Conservation (phyloP, 306 rosid species). For the Cicer judaicum region DNA sequence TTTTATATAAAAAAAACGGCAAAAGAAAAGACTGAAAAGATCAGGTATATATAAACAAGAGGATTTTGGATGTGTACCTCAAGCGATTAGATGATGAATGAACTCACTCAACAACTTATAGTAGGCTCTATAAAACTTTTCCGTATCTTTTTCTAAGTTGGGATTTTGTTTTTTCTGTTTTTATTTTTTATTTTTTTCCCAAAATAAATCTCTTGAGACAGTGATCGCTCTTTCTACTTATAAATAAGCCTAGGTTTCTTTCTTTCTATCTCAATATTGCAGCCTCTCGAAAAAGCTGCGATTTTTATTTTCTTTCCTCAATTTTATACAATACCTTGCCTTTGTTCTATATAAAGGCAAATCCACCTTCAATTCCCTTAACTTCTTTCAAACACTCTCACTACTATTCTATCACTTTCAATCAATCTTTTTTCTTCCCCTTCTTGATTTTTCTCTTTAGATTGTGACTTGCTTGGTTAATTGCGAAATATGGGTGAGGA, state of each 20-base stretch:
- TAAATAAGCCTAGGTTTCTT: conserved; percentile 17
- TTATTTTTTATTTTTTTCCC: background rate
- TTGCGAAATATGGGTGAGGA: conserved; percentile 38
- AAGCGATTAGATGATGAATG: conserved; percentile 46
- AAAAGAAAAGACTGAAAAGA: conserved; percentile 39
- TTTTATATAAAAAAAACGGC: background rate
- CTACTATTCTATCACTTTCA: background rate
- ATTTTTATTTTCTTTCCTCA: conserved; percentile 20
- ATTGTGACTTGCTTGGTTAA: background rate
- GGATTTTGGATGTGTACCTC: conserved; percentile 44
- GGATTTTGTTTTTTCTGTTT: background rate
- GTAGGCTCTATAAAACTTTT: background rate
- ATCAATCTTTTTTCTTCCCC: background rate
- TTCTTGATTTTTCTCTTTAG: background rate
- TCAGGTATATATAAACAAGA: conserved; percentile 52
- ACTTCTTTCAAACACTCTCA: background rate
- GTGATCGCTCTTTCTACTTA: background rate
- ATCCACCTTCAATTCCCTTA: background rate
- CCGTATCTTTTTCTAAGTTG: background rate
- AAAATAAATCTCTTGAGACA: background rate
- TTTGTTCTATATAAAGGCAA: conserved; percentile 34
- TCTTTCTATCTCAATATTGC: conserved; percentile 49
- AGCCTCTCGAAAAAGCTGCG: conserved; percentile 49
- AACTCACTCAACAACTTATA: conserved; percentile 25
- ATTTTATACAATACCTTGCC: background rate